Conservation (phyloP, 2,329 filamentous ascomycete species). For the Stromatinia cepivora region DNA sequence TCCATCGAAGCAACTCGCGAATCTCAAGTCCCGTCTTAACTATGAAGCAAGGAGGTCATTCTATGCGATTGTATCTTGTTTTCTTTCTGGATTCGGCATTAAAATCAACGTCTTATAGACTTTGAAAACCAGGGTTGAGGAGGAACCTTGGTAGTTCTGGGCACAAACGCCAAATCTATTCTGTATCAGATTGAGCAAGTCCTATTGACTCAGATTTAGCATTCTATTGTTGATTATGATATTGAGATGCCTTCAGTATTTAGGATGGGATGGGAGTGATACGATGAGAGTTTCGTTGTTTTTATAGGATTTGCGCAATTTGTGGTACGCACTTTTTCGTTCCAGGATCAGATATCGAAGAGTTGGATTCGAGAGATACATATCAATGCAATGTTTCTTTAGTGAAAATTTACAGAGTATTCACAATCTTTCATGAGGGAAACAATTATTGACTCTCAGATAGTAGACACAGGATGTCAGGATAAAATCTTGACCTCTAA, state of each 20-base stretch:
- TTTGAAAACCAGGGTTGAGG: neutral
- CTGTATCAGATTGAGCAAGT: neutral
- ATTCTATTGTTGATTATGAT: neutral
- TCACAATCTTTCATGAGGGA: neutral
- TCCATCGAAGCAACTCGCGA: neutral
- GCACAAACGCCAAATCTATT: neutral
- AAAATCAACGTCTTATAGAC: neutral
- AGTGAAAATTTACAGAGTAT: neutral
- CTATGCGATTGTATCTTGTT: neutral
- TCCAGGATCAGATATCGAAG: neutral
- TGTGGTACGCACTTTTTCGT: neutral
- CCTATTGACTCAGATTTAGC: neutral
- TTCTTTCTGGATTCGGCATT: neutral
- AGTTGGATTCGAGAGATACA: neutral
- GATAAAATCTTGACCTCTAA: too few species aligned
- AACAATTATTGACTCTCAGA: neutral
- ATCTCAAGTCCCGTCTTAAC: neutral
- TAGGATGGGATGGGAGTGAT: neutral
- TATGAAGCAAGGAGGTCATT: neutral
- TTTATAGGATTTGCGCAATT: neutral
- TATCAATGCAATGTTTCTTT: too few species aligned
- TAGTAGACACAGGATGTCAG: neutral
- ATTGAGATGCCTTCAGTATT: neutral
- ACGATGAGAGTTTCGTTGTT: neutral
- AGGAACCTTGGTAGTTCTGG: neutral